Percentiles rank a stretch among this genome's conserved stretches.
Conservation (phyloP, 805 yeast genomes). For the Vanderwaltozyma tropicalis region DNA sequence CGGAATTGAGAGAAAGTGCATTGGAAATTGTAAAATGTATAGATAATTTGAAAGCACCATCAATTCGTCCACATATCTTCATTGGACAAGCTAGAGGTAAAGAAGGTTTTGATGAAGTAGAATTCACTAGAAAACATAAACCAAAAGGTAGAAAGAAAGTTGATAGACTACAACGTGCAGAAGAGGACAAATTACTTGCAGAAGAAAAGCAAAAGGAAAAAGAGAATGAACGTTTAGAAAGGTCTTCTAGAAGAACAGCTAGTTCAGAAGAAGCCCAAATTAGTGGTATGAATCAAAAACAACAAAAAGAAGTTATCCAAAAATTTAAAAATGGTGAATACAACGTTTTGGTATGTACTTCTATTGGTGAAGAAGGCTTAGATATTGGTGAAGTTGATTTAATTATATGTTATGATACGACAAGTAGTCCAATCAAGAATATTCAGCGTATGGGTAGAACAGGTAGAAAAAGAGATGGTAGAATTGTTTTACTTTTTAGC, state of each 20-base stretch:
- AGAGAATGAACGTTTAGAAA: slow-evolving; percentile 26
- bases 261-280: slow-evolving; percentile 69
- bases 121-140: slow-evolving; percentile 34
- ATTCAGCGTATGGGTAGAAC: slow-evolving; percentile 97
- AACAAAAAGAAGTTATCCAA: slow-evolving; percentile 68
- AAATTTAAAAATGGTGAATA: slow-evolving; percentile 62
- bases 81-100: slow-evolving; percentile 83
- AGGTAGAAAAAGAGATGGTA: slow-evolving; percentile 89
- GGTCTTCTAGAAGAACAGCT: slow-evolving; percentile 36
- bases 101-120: slow-evolving; percentile 54
- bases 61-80: slow-evolving; percentile 66
- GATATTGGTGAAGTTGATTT: slow-evolving; percentile 97
- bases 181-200: slow-evolving; percentile 22
- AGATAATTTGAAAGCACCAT: slow-evolving; percentile 33
- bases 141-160: slow-evolving; percentile 36
- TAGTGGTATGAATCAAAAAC: slow-evolving; percentile 83
- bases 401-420: slow-evolving; percentile 86
- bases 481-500: slow-evolving; percentile 63
- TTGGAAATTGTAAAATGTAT: slow-evolving; percentile 65
- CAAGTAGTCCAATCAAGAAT: slow-evolving; percentile 85
- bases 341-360: slow-evolving; percentile 86
- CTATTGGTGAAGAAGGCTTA: slow-evolving; percentile 96
- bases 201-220: slow-evolving; percentile 27
- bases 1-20: slow-evolving; percentile 85
- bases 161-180: slow-evolving; percentile 26